phyloP scores from a whole-genome alignment of 495 filamentous ascomycete species.

The Aspergillus olivimuriae region DNA sequence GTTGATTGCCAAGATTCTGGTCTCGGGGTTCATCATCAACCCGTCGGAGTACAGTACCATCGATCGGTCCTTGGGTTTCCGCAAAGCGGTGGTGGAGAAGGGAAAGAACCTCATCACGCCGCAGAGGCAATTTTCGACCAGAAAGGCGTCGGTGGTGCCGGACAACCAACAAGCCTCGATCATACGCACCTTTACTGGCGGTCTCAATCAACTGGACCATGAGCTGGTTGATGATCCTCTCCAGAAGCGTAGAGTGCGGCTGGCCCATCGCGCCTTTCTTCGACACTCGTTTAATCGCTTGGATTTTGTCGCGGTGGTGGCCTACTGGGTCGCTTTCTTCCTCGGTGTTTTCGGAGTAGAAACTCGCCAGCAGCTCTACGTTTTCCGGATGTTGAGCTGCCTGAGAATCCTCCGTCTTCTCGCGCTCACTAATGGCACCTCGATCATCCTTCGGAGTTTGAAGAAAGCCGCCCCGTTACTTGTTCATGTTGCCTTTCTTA shows the following conservation, averaged over 20 bases:
- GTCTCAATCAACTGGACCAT: constrained; percentile 53
- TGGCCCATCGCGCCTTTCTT: constrained; percentile 88
- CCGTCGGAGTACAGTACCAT: constrained; percentile 77
- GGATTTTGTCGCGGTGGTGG: constrained; percentile 93
- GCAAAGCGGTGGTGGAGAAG: constrained; percentile 66
- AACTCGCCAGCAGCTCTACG: constrained; percentile 60
- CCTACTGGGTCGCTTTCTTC: constrained; percentile 85
- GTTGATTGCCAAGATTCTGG: constrained; percentile 70
- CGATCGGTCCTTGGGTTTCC: constrained; percentile 62
- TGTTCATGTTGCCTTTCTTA: constrained; percentile 91
- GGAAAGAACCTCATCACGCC: constrained; percentile 72
- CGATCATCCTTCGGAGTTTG: constrained; percentile 88
- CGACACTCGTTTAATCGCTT: constrained; percentile 92
- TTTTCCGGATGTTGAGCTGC: constrained; percentile 95
- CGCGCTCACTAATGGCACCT: constrained; percentile 83
- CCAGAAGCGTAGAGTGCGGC: constrained; percentile 73
- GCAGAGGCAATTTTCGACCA: constrained; percentile 62
- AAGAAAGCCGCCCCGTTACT: constrained; percentile 92
- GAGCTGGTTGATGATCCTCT: constrained; percentile 55
- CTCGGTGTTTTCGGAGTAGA: constrained; percentile 65
- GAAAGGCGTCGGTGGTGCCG: constrained; percentile 31
- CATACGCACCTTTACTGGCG: constrained; percentile 70
- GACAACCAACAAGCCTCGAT: constrained; percentile 59
- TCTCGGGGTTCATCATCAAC: constrained; percentile 89
- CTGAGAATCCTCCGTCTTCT: constrained; percentile 86